A percentile compares a stretch with the other conserved stretches of the same genome.
These are phyloP conservation scores for Colletotrichum tropicale DNA, from an alignment of 2,329 filamentous ascomycete genomes.

Conservation along the genomic window DNA sequence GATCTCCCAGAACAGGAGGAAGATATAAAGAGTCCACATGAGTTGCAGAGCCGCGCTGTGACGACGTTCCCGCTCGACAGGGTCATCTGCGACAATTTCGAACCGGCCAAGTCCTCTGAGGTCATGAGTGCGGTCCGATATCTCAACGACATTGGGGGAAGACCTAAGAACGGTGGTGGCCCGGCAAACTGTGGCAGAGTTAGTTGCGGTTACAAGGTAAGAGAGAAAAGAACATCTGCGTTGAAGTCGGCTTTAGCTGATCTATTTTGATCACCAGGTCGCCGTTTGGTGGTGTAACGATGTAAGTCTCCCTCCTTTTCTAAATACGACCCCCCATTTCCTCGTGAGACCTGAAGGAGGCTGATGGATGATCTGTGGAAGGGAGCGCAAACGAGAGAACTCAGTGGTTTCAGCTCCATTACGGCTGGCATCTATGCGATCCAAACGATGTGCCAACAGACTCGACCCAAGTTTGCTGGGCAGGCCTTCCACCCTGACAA, in stretches of 20 bases:
- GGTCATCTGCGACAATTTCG: not conserved
- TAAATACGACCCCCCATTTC: not conserved
- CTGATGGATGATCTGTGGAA: not conserved
- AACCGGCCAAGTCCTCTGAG: not conserved
- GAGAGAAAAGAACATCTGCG: not conserved
- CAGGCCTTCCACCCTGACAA: not conserved
- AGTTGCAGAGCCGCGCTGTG: not conserved
- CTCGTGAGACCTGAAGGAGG: rapidly evolving
- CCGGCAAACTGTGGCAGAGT: not conserved
- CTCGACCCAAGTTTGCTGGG: not conserved
- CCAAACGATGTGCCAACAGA: not conserved
- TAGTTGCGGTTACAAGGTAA: not conserved
- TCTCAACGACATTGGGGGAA: not conserved
- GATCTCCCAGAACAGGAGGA: not conserved
- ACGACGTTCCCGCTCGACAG: not conserved
- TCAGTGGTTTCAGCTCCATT: not conserved
- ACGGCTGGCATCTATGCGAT: not conserved
- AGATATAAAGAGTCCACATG: not conserved
- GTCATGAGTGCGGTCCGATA: not conserved
- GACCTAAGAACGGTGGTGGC: not conserved
- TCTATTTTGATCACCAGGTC: not conserved
- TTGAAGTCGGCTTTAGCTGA: not conserved
- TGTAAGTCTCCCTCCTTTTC: not conserved
- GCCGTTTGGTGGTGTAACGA: not conserved
- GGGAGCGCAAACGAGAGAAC: not conserved